Evolutionary conservation across 768 basidiomycete genomes (phyloP), one percentile per base, ranked within the genome.

Genomic region (Cytidiella melzeri): DNA sequence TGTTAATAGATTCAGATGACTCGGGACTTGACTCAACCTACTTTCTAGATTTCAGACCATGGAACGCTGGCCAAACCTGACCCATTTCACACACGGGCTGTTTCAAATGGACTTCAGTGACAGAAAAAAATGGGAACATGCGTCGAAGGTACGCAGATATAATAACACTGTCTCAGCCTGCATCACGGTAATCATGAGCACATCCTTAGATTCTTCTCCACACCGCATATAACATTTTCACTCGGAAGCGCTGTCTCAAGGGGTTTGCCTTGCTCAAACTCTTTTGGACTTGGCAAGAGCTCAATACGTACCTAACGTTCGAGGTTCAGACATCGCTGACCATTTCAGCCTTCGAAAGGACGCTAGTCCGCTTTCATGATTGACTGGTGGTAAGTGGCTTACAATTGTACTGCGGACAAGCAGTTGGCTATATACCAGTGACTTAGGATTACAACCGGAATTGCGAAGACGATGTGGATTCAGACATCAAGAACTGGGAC

Each of bases 311-410:
- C 40, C 23, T 52, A n/a, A 15, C 18, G 4, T 37, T 52, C 15
- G 45, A 52, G 21, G 45, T 47, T 7, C 51, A 52, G 12, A 52
- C 51, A 5, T 20, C 46, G 23, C 30, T 24, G 18, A 52, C 51
- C 5, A 26, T 47, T 26, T 13, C 36, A 18, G 23, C n/a, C 36
- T 26, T 39, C 6, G 23, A 45, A 13, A 26, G 12, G 19, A 23
- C 23, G 5, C 24, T 51, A 4, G 9, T n/a, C 4, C 27, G 30
- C 12, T 46, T 51, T 45, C 43, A 30, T 30, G 24, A 46, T 9
- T 25, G 44, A 15, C 18, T 51, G 3, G 7, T 27, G 19, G 50
- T 51, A n/a, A 5, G n/a, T 34, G 7, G 15, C 9, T 15, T 15
- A 34, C 30, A 34, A n/a, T 15, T n/a, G n/a, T n/a, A n/a, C 7